Base-by-base conservation (phyloP, 345 rosid species). In the Garcia nutans region DNA sequence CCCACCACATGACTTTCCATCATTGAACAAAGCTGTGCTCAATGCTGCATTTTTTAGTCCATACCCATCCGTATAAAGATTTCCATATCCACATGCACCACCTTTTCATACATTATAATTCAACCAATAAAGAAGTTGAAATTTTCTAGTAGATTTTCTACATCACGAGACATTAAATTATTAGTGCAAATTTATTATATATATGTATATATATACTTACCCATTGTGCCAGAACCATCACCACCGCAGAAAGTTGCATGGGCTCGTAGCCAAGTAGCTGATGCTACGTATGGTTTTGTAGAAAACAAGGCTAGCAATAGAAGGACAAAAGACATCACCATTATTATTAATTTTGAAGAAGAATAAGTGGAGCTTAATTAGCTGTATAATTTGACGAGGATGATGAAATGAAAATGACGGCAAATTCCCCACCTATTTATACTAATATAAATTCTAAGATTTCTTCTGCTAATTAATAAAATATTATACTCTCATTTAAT, bases 361-460 rank as follows among this genome's bases (percentile, higher is more conserved):
- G 41, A 37, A 33, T 33, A 33, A 2, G 37, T 33, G 37, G 37
- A 33, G 37, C 41, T 37, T 37, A 28, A 28, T 28, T 28, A 37
- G 41, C 6, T 37, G 41, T 37, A 16, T 63, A 15, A 15, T 5
- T 31, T 37, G 7, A 3, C 37, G 49, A 7, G 17, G 47, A 19
- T 33, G 19, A 68, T 68, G 71, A 44, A 37, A 24, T 20, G 22
- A 58, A 60, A 65, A 76, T 37, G 75, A 80, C 63, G 76, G 26
- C 7, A 44, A 76, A 28, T 50, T 69, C 44, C 62, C 17, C 23
- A 65, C 71, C 74, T 84, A 85, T 85, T 78, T 89, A 89, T 88
- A 82, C 49, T 76, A 33, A 2, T 33, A 33, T 37, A 59, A 65
- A 33, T 64, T 33, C 72, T 50, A 57, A 13, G 42, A 60, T 75